Evolutionary conservation across 176 grass and related monocot species (phyloP).

Genomic region (Panicum miliaceum): DNA sequence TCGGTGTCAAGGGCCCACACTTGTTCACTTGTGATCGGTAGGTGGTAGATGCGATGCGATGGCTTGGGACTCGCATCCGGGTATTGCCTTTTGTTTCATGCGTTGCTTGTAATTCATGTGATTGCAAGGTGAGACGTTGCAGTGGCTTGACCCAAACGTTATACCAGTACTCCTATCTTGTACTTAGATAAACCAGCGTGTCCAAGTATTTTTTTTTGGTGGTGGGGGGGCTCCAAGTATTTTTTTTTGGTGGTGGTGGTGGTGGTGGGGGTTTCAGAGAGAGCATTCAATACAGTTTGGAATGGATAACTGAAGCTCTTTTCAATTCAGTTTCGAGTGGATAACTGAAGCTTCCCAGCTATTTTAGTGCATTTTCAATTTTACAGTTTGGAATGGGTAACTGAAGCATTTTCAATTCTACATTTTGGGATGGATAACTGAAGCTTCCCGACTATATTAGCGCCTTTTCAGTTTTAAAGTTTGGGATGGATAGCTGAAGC

Average conservation of each 20-base stretch:
- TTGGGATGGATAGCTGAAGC: no score
- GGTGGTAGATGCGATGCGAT: not conserved
- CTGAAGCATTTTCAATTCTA: not conserved
- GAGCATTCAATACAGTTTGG: not conserved
- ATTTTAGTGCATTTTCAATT: not conserved
- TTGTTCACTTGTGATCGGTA: constrained; percentile 25
- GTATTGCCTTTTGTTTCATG: constrained; percentile 18
- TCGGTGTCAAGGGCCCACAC: not conserved
- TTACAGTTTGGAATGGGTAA: not conserved
- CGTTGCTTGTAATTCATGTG: constrained; percentile 1
- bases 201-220: not conserved
- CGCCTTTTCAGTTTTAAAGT: not conserved
- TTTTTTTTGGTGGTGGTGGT: no score
- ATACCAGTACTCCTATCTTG: not conserved
- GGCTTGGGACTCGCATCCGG: not conserved
- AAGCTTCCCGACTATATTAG: not conserved
- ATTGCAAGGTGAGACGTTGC: not conserved
- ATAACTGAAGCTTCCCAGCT: constrained; percentile 6
- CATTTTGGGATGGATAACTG: not conserved
- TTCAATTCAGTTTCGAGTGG: not conserved
- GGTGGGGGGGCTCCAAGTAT: no score
- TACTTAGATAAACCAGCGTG: not conserved
- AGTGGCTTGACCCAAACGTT: not conserved
- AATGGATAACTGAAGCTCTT: constrained; percentile 1
- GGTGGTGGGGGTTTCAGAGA: not conserved